These are phyloP conservation scores for Lipomyces yamanashiensis DNA, from an alignment of 805 yeast genomes.

Conservation along the genomic window DNA sequence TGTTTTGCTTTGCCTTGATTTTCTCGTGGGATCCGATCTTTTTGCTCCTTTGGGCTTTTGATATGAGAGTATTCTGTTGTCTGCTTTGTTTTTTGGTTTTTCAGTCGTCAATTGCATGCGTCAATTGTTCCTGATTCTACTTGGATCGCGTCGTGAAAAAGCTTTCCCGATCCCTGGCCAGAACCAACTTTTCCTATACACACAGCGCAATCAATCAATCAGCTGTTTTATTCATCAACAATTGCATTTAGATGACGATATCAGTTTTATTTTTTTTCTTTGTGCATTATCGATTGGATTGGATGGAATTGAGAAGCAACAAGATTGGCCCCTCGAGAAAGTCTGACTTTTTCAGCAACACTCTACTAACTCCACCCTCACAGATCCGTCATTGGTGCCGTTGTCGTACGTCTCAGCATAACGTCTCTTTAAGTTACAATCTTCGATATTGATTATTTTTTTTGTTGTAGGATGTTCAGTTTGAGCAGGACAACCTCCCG, in stretches of 20 bases:
- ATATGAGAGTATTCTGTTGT: background rate
- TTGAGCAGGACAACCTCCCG: conserved; percentile 96
- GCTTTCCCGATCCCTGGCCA: too few species aligned
- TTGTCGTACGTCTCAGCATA: conserved; percentile 53
- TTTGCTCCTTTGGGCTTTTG: background rate
- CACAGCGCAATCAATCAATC: background rate
- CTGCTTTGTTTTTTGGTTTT: too few species aligned
- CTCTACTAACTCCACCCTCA: background rate
- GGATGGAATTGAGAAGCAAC: background rate
- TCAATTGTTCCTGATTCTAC: too few species aligned
- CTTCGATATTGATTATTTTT: background rate
- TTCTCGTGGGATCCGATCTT: background rate
- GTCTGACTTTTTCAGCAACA: background rate
- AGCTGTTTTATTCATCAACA: too few species aligned
- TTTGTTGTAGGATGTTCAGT: conserved; percentile 69
- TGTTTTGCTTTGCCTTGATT: background rate
- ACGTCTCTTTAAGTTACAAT: background rate
- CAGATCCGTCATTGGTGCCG: conserved; percentile 98
- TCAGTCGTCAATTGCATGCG: too few species aligned
- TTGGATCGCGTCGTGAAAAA: too few species aligned
- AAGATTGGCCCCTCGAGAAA: background rate
- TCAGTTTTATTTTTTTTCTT: background rate
- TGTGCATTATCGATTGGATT: background rate
- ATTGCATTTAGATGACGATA: background rate
- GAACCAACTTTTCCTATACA: too few species aligned